Conservation (phyloP, 192 early-diverging fungal genomes). For the Coemansia sp. region DNA sequence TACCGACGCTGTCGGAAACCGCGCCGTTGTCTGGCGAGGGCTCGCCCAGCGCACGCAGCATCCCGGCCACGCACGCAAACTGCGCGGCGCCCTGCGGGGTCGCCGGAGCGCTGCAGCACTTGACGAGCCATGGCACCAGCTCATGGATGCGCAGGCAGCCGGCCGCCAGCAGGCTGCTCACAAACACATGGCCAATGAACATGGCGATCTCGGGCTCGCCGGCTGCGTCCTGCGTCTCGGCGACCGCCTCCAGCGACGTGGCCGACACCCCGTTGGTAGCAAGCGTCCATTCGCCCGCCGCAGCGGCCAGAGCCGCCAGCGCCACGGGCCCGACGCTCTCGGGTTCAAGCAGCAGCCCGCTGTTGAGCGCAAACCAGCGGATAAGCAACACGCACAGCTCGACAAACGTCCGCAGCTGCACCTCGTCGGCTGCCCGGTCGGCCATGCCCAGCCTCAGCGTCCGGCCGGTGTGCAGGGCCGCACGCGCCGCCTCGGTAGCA, state of each 20-base stretch:
- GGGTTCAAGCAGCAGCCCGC: conserved; percentile 14
- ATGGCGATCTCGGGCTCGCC: conserved; percentile 10
- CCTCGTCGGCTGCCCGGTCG: conserved; percentile 16
- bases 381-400: conserved; percentile 28
- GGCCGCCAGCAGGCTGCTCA: conserved; percentile 11
- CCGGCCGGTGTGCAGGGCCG: conserved; percentile 17
- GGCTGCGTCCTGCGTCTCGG: conserved; percentile 4
- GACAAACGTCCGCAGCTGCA: conserved; percentile 19
- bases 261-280: neutral
- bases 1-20: neutral
- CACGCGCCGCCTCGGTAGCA: conserved; percentile 14
- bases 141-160: conserved; percentile 32
- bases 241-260: neutral
- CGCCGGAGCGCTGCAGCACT: conserved; percentile 6
- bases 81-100: conserved; percentile 8
- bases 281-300: neutral
- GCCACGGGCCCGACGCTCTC: conserved; percentile 3
- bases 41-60: conserved; percentile 22
- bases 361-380: conserved; percentile 17
- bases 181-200: conserved; percentile 18
- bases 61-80: conserved; percentile 19
- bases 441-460: conserved; percentile 9
- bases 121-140: conserved; percentile 33
- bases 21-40: neutral
- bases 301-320: conserved; percentile 4